Evolutionary conservation across 768 basidiomycete genomes (phyloP).

Genomic region (Thelephora ganbajun): DNA sequence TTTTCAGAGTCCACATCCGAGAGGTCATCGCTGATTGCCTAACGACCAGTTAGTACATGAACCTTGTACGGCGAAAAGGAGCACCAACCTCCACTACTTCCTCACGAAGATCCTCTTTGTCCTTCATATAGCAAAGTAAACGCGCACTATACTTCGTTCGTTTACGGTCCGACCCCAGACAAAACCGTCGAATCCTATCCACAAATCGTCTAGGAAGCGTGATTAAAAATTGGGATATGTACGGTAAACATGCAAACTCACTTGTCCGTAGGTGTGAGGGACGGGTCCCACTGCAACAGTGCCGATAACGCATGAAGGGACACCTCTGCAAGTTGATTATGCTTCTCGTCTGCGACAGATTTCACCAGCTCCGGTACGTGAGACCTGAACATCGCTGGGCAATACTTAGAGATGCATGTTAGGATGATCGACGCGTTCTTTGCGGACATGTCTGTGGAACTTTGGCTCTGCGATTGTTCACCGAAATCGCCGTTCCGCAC

Average conservation of each 20-base stretch:
- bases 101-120: conserved; percentile 33
- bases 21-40: conserved; percentile 50
- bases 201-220: conserved; percentile 39
- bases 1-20: conserved; percentile 29
- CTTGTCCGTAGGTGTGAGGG: conserved; percentile 50
- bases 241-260: conserved; percentile 21
- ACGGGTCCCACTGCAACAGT: conserved; percentile 43
- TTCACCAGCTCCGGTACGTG: conserved; percentile 70
- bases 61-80: background rate
- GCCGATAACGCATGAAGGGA: conserved; percentile 69
- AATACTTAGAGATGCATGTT: conserved; percentile 56
- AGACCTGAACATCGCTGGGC: conserved; percentile 54
- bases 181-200: conserved; percentile 49
- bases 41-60: background rate
- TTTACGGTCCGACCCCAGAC: conserved; percentile 40
- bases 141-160: conserved; percentile 83
- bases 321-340: conserved; percentile 38
- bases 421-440: conserved; percentile 39
- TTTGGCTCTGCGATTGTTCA: conserved; percentile 12
- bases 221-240: background rate
- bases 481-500: conserved; percentile 29
- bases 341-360: conserved; percentile 53
- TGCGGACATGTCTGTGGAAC: conserved; percentile 19
- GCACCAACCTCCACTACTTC: conserved; percentile 50
- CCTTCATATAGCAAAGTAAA: conserved; percentile 45